phyloP scores from a whole-genome alignment of 345 rosid species.

The Jatropha curcas region DNA sequence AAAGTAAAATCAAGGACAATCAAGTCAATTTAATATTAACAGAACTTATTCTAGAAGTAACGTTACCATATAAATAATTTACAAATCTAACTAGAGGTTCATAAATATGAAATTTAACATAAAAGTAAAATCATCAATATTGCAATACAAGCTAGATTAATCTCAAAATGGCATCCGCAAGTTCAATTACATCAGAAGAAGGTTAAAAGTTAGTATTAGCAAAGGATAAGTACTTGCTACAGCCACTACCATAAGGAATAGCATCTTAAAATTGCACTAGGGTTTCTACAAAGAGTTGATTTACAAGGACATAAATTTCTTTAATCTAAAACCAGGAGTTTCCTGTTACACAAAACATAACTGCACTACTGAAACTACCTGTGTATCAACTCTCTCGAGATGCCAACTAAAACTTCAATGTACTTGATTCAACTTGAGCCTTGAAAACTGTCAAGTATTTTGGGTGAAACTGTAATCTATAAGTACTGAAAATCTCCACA shows the following conservation, averaged over 20 bases:
- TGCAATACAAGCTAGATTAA: no score
- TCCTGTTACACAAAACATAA: not conserved
- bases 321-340: not conserved
- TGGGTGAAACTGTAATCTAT: not conserved
- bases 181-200: no score
- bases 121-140: no score
- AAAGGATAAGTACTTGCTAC: no score
- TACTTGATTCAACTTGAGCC: not conserved
- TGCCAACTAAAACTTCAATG: not conserved
- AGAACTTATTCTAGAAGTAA: no score
- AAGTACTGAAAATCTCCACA: not conserved
- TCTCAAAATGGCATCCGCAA: no score
- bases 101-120: no score
- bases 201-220: no score
- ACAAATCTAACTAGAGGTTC: no score
- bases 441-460: not conserved
- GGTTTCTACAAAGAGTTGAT: not conserved
- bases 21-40: no score
- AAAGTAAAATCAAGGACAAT: no score
- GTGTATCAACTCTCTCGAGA: not conserved
- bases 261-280: not conserved
- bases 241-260: not conserved
- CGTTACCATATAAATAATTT: no score
- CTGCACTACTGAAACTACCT: not conserved
- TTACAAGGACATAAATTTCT: not conserved